Percentiles rank a stretch among this genome's conserved stretches.
Evolutionary conservation across 495 filamentous ascomycete species (phyloP).

Genomic region (Neurospora cerealis): DNA sequence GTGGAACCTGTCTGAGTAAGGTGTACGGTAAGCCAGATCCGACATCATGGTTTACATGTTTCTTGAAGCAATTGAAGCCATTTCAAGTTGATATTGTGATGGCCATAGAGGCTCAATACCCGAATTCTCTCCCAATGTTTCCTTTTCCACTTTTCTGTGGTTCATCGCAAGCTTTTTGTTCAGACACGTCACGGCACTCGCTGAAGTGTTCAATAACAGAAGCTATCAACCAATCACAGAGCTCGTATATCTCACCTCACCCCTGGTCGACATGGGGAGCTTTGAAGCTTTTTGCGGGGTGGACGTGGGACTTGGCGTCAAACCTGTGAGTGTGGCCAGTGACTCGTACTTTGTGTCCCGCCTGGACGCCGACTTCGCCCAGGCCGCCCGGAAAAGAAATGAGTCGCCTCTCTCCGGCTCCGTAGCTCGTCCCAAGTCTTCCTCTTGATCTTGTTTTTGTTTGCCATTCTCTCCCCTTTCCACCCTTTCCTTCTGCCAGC

Average conservation of each 20-base stretch:
- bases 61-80: not conserved
- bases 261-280: not conserved
- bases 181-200: not conserved
- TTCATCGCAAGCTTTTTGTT: not conserved
- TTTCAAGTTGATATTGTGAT: not conserved
- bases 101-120: not conserved
- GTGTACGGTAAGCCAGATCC: not conserved
- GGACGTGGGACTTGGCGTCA: constrained; percentile 17
- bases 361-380: constrained; percentile 21
- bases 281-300: constrained; percentile 12
- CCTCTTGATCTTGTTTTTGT: constrained; percentile 7
- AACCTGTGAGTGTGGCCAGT: constrained; percentile 8
- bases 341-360: constrained; percentile 7
- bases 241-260: constrained; percentile 15
- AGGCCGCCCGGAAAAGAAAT: not conserved
- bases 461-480: constrained; percentile 1
- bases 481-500: not conserved
- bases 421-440: not conserved
- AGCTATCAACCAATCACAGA: constrained; percentile 16
- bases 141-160: not conserved
- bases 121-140: not conserved
- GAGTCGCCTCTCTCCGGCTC: not conserved
- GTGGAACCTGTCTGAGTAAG: not conserved
- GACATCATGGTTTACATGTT: not conserved
- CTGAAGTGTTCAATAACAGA: not conserved